Evolutionary conservation across 306 rosid genomes (phyloP), one percentile per base, ranked within the genome.

Genomic region (Pyrus pyrifolia): DNA sequence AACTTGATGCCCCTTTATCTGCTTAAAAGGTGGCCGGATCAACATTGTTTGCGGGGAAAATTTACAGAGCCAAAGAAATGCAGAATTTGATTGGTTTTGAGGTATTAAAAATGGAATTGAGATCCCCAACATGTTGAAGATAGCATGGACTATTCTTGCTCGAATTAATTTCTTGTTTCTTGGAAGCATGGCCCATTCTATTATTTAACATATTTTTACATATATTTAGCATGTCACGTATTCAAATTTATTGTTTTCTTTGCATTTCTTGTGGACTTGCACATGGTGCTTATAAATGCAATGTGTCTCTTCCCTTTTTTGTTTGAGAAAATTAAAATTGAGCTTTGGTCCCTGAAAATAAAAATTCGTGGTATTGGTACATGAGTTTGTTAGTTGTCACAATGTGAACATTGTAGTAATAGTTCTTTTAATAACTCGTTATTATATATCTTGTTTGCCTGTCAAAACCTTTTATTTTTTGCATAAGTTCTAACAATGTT

Each of bases 241-340:
- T 42, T 15, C 49, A 33, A 40, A 55, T 19, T 76, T 18, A 31
- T 25, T 68, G 44, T 27, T 13, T 58, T 38, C 22, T 45, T 25
- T 58, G 25, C 73, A 64, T 72, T 79, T 72, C 52, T 12, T 64
- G 44, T 29, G 70, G 29, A 65, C 15, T 59, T 59, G 79, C 79
- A 59, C 76, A 59, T 74, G 75, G 35, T 33, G 19, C 51, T 67
- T 38, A 31, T 74, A 68, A 74, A 74, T 67, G 75, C 76, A 17
- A 8, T 67, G 55, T 35, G 8, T 55, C 19, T 11, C 42, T 21
- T 63, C 40, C 67, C 13, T 46, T 25, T 61, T 15, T 15, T 35
- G 55, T 5, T 14, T 15, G 55, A 51, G 55, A 51, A 51, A 51
- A 51, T 51, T 51, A 19, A 51, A 49, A 15, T 17, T 51, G 55